A percentile compares a stretch with the other conserved stretches of the same genome.
These are phyloP conservation scores for Plasmodium blacklocki DNA, from an alignment of 169 alveolate species.

Conservation along the genomic window DNA sequence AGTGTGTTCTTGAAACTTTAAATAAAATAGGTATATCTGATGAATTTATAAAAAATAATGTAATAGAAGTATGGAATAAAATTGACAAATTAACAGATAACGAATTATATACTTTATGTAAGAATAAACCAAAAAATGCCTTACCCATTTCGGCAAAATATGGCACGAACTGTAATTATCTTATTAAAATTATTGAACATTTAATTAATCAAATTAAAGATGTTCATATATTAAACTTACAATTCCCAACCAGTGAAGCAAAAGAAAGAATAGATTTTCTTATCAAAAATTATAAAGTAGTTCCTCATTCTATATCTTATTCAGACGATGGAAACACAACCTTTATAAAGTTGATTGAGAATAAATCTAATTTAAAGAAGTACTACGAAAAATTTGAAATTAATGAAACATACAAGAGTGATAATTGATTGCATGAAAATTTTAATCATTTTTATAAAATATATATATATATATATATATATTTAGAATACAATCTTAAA, in stretches of 20 bases:
- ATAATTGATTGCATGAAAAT: neutral
- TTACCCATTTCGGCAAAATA: slow-evolving; percentile 61
- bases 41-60: slow-evolving; percentile 79
- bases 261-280: slow-evolving; percentile 31
- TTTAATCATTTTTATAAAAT: neutral
- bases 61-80: slow-evolving; percentile 95
- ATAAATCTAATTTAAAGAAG: slow-evolving; percentile 36
- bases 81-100: slow-evolving; percentile 86
- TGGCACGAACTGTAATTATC: slow-evolving; percentile 69
- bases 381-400: slow-evolving; percentile 39
- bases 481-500: neutral
- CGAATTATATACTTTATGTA: slow-evolving; percentile 34
- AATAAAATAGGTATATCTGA: slow-evolving; percentile 86
- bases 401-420: neutral
- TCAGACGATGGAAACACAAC: slow-evolving; percentile 65
- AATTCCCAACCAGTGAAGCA: slow-evolving; percentile 51
- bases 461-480: slow-evolving; percentile 5
- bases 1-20: slow-evolving; percentile 89
- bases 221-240: slow-evolving; percentile 37
- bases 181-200: slow-evolving; percentile 34
- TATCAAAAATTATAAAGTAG: slow-evolving; percentile 47
- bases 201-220: slow-evolving; percentile 38
- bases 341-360: slow-evolving; percentile 55
- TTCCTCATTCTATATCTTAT: slow-evolving; percentile 69
- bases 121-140: slow-evolving; percentile 54